Percentiles rank a stretch among this genome's conserved stretches.
phyloP scores from a whole-genome alignment of 306 rosid species.

The Castanopsis chinensis region DNA sequence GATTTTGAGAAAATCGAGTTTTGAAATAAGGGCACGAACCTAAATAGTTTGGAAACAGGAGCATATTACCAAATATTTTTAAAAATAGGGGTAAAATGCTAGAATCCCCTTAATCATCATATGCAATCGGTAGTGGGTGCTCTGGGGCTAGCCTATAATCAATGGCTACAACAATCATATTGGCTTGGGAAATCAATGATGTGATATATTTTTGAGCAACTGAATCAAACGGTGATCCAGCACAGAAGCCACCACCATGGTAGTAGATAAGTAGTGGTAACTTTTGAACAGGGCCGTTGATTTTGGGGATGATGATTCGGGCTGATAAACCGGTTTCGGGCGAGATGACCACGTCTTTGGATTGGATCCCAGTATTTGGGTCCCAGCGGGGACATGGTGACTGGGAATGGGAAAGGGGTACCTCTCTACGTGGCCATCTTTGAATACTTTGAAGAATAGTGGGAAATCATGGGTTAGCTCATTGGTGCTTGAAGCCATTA shows the following conservation, averaged over 20 bases:
- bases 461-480: slow-evolving; percentile 20
- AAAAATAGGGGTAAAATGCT: too few relatives aligned
- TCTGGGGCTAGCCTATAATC: slow-evolving; percentile 33
- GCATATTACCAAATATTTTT: too few relatives aligned
- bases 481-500: background rate
- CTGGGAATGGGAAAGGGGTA: background rate
- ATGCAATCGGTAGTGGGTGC: slow-evolving; percentile 29
- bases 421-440: slow-evolving; percentile 23
- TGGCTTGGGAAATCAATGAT: slow-evolving; percentile 12
- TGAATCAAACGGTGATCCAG: slow-evolving; percentile 17
- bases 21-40: too few relatives aligned
- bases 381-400: background rate
- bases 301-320: slow-evolving; percentile 18
- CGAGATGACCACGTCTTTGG: slow-evolving; percentile 22
- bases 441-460: slow-evolving; percentile 17
- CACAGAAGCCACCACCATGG: slow-evolving; percentile 38
- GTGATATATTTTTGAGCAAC: background rate
- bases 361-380: slow-evolving; percentile 12
- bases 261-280: slow-evolving; percentile 31
- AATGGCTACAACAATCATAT: slow-evolving; percentile 15
- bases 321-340: slow-evolving; percentile 8
- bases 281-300: background rate
- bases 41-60: too few relatives aligned
- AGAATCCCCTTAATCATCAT: too few relatives aligned
- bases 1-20: too few relatives aligned